Evolutionary conservation across 352 stramenopile species (phyloP).

Genomic region (Nothophytophthora sp.): DNA sequence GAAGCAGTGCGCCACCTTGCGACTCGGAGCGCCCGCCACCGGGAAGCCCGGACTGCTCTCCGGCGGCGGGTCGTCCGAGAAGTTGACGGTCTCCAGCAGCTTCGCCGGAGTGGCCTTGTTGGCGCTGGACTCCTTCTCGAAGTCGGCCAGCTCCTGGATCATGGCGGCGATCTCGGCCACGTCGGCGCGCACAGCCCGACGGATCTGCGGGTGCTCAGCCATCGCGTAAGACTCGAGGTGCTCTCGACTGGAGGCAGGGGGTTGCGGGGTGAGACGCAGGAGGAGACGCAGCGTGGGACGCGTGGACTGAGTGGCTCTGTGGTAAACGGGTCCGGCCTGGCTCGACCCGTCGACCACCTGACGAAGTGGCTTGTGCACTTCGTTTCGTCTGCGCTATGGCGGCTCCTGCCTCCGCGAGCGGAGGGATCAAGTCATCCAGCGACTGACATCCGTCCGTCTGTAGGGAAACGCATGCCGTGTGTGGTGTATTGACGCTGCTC

Average conservation of each 20-base stretch:
- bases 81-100: slow-evolving; percentile 31
- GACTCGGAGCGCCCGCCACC: slow-evolving; percentile 12
- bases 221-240: background rate
- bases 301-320: too few species aligned
- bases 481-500: too few species aligned
- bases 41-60: slow-evolving; percentile 17
- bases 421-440: too few species aligned
- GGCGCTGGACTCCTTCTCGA: slow-evolving; percentile 24
- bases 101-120: slow-evolving; percentile 26
- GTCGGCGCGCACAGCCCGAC: slow-evolving; percentile 15
- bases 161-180: slow-evolving; percentile 25
- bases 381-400: too few species aligned
- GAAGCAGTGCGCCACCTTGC: slow-evolving; percentile 31
- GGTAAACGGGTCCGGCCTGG: too few species aligned
- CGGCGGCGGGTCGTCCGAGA: slow-evolving; percentile 9
- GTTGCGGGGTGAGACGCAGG: slow-evolving; percentile 16
- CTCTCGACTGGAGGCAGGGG: background rate
- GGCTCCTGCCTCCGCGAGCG: too few species aligned
- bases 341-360: too few species aligned
- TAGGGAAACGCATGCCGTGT: too few species aligned
- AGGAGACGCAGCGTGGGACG: too few species aligned
- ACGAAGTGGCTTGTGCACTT: too few species aligned
- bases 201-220: slow-evolving; percentile 19
- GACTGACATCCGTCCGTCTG: too few species aligned
- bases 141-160: slow-evolving; percentile 28